Percentiles rank a stretch among this genome's conserved stretches.
Conservation (phyloP, 352 stramenopile genomes). For the Phytophthora hybrid region DNA sequence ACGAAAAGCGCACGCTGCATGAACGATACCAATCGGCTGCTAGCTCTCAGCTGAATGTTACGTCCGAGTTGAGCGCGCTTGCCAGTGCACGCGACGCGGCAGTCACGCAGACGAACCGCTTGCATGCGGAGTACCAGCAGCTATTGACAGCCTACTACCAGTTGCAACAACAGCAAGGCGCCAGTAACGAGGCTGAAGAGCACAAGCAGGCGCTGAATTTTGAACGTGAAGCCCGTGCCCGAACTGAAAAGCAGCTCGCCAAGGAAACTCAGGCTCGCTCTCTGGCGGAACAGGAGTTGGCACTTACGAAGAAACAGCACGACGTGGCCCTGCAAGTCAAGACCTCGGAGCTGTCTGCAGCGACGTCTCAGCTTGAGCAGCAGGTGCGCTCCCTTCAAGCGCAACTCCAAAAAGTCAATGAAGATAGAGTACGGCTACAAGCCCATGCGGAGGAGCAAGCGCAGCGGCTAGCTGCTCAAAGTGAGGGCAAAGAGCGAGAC, state of each 20-base stretch:
- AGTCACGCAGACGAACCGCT: slow-evolving; percentile 74
- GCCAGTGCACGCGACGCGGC: slow-evolving; percentile 70
- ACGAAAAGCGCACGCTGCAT: slow-evolving; percentile 69
- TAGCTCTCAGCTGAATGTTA: slow-evolving; percentile 63
- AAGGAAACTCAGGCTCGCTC: slow-evolving; percentile 65
- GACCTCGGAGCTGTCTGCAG: slow-evolving; percentile 60
- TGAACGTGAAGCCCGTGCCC: slow-evolving; percentile 64
- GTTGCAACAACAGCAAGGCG: slow-evolving; percentile 63
- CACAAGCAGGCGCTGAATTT: slow-evolving; percentile 68
- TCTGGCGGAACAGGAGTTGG: slow-evolving; percentile 77
- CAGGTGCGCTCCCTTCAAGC: slow-evolving; percentile 42
- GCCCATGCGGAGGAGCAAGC: slow-evolving; percentile 46
- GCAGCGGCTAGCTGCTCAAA: slow-evolving; percentile 31
- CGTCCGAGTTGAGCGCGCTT: slow-evolving; percentile 62
- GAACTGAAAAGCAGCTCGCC: slow-evolving; percentile 66
- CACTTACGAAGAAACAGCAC: slow-evolving; percentile 75
- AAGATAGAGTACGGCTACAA: slow-evolving; percentile 53
- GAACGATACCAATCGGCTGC: slow-evolving; percentile 69
- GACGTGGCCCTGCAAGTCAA: slow-evolving; percentile 71
- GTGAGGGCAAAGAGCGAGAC: slow-evolving; percentile 45
- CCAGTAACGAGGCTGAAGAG: slow-evolving; percentile 61
- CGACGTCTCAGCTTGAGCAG: slow-evolving; percentile 54
- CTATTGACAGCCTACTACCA: slow-evolving; percentile 79
- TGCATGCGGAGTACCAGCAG: slow-evolving; percentile 82
- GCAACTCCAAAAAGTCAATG: slow-evolving; percentile 48